A percentile compares a stretch with the other conserved stretches of the same genome.
Conservation (phyloP, 345 rosid species). For the Gossypium australe region DNA sequence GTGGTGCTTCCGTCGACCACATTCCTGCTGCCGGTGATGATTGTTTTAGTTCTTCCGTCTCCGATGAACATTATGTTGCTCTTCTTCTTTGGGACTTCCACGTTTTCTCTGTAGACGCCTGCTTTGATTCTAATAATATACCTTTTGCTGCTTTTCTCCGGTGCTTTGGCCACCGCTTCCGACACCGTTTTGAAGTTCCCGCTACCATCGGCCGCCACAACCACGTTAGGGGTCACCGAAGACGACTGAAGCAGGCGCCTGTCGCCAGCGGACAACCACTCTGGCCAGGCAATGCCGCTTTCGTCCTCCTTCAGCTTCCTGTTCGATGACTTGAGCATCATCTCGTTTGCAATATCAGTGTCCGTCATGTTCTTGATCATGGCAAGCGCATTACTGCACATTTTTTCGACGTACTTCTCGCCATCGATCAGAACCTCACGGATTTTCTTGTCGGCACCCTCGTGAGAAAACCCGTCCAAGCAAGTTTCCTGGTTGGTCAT, state of each 20-base stretch:
- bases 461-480: conserved; percentile 83
- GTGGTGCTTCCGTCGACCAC: conserved; percentile 81
- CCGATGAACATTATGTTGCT: conserved; percentile 76
- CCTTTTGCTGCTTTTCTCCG: conserved; percentile 52
- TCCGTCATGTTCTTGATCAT: conserved; percentile 53
- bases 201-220: conserved; percentile 86
- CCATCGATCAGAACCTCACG: conserved; percentile 37
- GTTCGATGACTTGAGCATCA: conserved; percentile 16
- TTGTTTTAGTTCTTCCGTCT: conserved; percentile 59
- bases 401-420: conserved; percentile 32
- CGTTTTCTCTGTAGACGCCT: conserved; percentile 76
- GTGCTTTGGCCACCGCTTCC: conserved; percentile 74
- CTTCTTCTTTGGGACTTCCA: conserved; percentile 59
- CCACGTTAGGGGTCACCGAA: conserved; percentile 49
- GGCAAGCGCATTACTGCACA: conserved; percentile 50
- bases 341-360: conserved; percentile 32
- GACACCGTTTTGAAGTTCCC: conserved; percentile 54
- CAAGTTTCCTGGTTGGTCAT: conserved; percentile 88
- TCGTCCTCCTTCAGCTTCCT: conserved; percentile 33
- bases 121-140: conserved; percentile 65
- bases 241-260: conserved; percentile 61
- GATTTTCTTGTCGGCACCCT: conserved; percentile 41
- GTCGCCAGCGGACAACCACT: conserved; percentile 65
- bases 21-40: conserved; percentile 63
- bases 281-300: conserved; percentile 47